These are phyloP conservation scores for Mycena olivaceomarginata DNA, from an alignment of 768 basidiomycete species.

Conservation along the genomic window DNA sequence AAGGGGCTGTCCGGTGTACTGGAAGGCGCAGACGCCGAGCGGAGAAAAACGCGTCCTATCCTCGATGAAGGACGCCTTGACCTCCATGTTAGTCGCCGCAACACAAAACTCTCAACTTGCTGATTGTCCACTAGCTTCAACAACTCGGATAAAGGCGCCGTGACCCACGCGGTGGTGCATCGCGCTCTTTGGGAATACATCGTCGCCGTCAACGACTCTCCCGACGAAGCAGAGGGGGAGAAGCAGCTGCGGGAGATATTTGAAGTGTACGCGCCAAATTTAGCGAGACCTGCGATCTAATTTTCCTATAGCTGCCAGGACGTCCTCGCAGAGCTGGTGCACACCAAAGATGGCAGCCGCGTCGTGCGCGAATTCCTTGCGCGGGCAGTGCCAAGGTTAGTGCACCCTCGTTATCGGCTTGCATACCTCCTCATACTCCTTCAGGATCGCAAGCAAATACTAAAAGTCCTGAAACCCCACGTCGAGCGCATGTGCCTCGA, in stretches of 20 bases:
- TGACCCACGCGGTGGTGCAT: conserved; percentile 92
- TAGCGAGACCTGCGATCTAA: not conserved
- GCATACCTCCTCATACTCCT: not conserved
- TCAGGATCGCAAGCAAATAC: conserved; percentile 93
- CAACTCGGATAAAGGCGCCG: conserved; percentile 92
- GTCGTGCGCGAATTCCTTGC: conserved; percentile 92
- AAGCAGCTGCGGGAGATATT: conserved; percentile 88
- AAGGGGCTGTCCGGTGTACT: conserved; percentile 83
- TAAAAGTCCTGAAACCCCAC: conserved; percentile 93
- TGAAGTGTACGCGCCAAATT: conserved; percentile 72
- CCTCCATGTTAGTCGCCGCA: conserved; percentile 76
- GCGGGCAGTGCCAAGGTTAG: conserved; percentile 87
- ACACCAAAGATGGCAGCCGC: conserved; percentile 94
- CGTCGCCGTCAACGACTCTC: conserved; percentile 71
- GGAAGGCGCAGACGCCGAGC: conserved; percentile 77
- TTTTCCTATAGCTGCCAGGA: conserved; percentile 80
- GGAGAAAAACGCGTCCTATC: conserved; percentile 78
- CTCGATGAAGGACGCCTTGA: conserved; percentile 84
- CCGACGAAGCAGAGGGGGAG: conserved; percentile 81
- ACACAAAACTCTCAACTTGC: not conserved
- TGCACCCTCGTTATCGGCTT: not conserved
- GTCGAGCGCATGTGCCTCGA: conserved; percentile 91
- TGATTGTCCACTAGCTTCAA: conserved; percentile 77
- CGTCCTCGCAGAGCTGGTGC: conserved; percentile 92
- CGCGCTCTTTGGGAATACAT: conserved; percentile 93